These are phyloP conservation scores for Aspergillus ostianus DNA, from an alignment of 495 filamentous ascomycete genomes.

Conservation along the genomic window DNA sequence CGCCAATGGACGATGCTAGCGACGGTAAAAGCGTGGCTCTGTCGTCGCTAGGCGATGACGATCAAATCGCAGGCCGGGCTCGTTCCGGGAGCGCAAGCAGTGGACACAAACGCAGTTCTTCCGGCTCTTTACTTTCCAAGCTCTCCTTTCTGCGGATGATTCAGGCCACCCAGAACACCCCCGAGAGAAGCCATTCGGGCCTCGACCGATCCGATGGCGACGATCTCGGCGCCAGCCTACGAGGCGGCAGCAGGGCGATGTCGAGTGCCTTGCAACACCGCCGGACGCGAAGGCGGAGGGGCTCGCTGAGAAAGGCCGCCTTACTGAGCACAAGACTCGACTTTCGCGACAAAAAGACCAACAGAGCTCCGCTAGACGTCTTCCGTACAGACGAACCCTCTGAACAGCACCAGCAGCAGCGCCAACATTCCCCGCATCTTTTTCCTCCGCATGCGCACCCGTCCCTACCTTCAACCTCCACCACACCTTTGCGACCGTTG, in stretches of 20 bases:
- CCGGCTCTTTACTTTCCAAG: constrained; percentile 56
- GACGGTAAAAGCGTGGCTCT: constrained; percentile 27
- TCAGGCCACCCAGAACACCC: constrained; percentile 34
- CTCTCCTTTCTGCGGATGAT: constrained; percentile 58
- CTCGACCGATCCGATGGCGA: constrained; percentile 42
- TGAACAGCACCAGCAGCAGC: constrained; percentile 11
- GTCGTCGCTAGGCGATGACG: constrained; percentile 24
- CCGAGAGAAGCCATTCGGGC: constrained; percentile 40
- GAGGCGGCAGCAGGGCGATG: constrained; percentile 51
- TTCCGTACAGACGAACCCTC: constrained; percentile 41
- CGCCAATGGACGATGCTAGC: constrained; percentile 41
- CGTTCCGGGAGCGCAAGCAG: constrained; percentile 42
- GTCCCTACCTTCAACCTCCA: constrained; percentile 13
- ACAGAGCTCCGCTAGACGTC: constrained; percentile 31
- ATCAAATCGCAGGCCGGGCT: constrained; percentile 29
- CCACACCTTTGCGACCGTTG: constrained; percentile 10
- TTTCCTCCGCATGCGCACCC: constrained; percentile 20
- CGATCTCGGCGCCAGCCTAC: constrained; percentile 31
- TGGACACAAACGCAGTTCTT: constrained; percentile 62
- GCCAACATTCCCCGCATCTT: constrained; percentile 10
- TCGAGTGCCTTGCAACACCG: constrained; percentile 57
- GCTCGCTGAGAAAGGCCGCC: constrained; percentile 77
- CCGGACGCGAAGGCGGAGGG: constrained; percentile 67
- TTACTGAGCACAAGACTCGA: constrained; percentile 65
- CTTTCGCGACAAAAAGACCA: constrained; percentile 45